These are phyloP conservation scores for Viola pubescens DNA, from an alignment of 441 rosid species.

Conservation along the genomic window DNA sequence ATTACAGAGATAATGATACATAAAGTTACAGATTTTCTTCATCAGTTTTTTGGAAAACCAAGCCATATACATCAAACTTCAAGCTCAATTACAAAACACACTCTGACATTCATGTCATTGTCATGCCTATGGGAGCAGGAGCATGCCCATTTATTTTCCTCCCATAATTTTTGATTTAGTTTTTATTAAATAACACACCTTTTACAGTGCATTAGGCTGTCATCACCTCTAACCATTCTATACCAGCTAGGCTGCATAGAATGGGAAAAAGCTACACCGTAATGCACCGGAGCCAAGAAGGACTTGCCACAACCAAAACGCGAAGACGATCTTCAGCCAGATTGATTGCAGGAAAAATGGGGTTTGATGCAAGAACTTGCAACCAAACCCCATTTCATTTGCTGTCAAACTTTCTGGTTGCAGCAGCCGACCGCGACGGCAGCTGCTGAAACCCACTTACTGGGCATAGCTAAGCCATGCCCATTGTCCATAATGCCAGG, in stretches of 20 bases:
- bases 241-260: slow-evolving; percentile 11
- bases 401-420: slow-evolving; percentile 43
- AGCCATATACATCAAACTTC: slow-evolving; percentile 1
- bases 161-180: not conserved
- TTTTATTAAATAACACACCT: not conserved
- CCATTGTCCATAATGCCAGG: slow-evolving; percentile 37
- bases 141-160: slow-evolving; percentile 16
- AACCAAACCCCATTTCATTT: slow-evolving; percentile 24
- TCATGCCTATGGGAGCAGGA: slow-evolving; percentile 5
- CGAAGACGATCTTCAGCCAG: slow-evolving; percentile 20
- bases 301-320: slow-evolving; percentile 81
- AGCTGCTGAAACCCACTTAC: slow-evolving; percentile 56
- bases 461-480: slow-evolving; percentile 39
- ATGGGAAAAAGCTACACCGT: slow-evolving; percentile 27
- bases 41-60: slow-evolving; percentile 6
- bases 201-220: slow-evolving; percentile 17
- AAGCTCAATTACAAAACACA: not conserved
- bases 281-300: slow-evolving; percentile 72
- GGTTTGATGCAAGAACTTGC: slow-evolving; percentile 11
- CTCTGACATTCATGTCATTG: not conserved
- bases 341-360: slow-evolving; percentile 32
- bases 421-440: slow-evolving; percentile 32
- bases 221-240: slow-evolving; percentile 18
- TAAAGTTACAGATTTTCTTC: not conserved
- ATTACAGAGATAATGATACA: slow-evolving; percentile 2